These are phyloP conservation scores for Yamadazyma insecticola DNA, from an alignment of 805 yeast species.

Conservation along the genomic window DNA sequence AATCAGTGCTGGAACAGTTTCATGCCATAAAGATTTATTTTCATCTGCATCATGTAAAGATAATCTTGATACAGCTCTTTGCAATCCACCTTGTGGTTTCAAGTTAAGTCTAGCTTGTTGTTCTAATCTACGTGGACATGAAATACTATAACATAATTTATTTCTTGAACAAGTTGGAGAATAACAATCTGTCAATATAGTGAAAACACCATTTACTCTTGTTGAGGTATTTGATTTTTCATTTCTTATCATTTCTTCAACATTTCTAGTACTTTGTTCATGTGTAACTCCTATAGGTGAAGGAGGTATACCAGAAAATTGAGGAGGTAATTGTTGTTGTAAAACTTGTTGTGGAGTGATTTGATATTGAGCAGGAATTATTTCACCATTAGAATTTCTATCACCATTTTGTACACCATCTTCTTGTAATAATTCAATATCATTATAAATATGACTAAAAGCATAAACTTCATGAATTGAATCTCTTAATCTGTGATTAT, in stretches of 20 bases:
- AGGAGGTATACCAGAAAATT: slow-evolving; percentile 1
- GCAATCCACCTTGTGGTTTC: slow-evolving; percentile 82
- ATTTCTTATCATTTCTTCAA: slow-evolving; percentile 10
- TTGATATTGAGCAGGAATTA: too few relatives aligned
- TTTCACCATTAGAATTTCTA: slow-evolving; percentile 5
- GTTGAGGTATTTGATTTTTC: slow-evolving; percentile 20
- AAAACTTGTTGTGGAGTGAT: slow-evolving; percentile 14
- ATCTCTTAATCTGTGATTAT: slow-evolving; percentile 89
- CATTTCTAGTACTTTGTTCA: slow-evolving; percentile 1
- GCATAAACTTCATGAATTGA: slow-evolving; percentile 84
- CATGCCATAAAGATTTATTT: slow-evolving; percentile 87
- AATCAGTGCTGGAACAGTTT: slow-evolving; percentile 76
- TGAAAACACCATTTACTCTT: slow-evolving; percentile 89
- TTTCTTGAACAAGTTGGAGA: slow-evolving; percentile 95
- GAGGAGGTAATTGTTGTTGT: slow-evolving; percentile 15
- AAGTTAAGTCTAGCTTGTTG: slow-evolving; percentile 90
- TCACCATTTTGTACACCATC: slow-evolving; percentile 20
- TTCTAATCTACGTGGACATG: slow-evolving; percentile 92
- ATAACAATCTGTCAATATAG: slow-evolving; percentile 88
- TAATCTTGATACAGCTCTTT: slow-evolving; percentile 65
- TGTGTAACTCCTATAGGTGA: too few relatives aligned
- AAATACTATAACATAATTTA: slow-evolving; percentile 84
- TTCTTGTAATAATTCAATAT: slow-evolving; percentile 38
- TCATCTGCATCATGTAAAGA: slow-evolving; percentile 68
- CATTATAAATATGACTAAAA: slow-evolving; percentile 55